Percentiles rank a stretch among this genome's conserved stretches.
These are phyloP conservation scores for Fusarium buharicum DNA, from an alignment of 2,329 filamentous ascomycete genomes.

Conservation along the genomic window DNA sequence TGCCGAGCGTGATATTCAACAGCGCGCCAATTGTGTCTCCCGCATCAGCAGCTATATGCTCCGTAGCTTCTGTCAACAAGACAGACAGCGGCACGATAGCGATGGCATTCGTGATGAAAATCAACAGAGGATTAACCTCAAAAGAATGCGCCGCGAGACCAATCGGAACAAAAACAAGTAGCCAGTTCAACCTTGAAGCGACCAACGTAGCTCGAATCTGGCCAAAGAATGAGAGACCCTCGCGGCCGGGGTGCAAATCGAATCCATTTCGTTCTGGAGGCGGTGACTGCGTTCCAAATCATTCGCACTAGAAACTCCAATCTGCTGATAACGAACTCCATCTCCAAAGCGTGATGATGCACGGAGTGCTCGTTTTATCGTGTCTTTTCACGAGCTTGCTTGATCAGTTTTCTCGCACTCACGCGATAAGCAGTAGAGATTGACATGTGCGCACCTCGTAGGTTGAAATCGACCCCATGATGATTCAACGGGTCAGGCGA, in stretches of 20 bases:
- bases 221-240: conserved; percentile 32
- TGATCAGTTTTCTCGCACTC: conserved; percentile 12
- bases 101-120: conserved; percentile 70
- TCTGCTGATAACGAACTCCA: conserved; percentile 39
- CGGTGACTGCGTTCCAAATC: conserved; percentile 42
- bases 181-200: conserved; percentile 67
- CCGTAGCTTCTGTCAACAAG: conserved; percentile 67
- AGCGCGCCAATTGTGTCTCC: conserved; percentile 69
- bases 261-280: conserved; percentile 27
- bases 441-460: conserved; percentile 28
- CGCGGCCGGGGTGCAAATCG: conserved; percentile 17
- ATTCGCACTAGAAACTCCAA: conserved; percentile 29
- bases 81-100: conserved; percentile 69
- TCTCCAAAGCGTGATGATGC: conserved; percentile 39
- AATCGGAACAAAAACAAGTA: conserved; percentile 76
- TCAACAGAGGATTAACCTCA: conserved; percentile 50
- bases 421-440: background rate
- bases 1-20: conserved; percentile 71
- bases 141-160: conserved; percentile 67
- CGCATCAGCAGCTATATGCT: conserved; percentile 65
- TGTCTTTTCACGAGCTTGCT: conserved; percentile 27
- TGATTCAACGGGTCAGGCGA: conserved; percentile 28
- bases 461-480: conserved; percentile 29
- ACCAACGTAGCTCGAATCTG: conserved; percentile 46
- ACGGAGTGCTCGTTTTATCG: conserved; percentile 39